These are phyloP conservation scores for Pestalotiopsis sp. DNA, from an alignment of 2,329 filamentous ascomycete genomes.

Conservation along the genomic window DNA sequence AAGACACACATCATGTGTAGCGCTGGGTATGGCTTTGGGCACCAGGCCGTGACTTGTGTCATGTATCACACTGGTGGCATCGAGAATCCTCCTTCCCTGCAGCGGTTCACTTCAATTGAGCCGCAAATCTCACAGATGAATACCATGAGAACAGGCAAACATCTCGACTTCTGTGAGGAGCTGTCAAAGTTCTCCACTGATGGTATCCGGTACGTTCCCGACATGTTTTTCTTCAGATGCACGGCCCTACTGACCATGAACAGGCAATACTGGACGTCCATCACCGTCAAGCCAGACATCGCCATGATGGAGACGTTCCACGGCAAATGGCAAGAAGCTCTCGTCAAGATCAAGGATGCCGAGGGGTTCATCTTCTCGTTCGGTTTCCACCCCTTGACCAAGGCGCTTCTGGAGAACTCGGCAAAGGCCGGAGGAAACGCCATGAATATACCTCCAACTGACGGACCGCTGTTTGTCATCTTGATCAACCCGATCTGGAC, in stretches of 20 bases:
- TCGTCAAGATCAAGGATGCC: conserved; percentile 16
- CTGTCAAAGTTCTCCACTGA: conserved; percentile 16
- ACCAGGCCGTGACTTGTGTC: conserved; percentile 15
- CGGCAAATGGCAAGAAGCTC: conserved; percentile 17
- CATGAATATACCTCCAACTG: conserved; percentile 18
- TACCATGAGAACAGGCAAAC: conserved; percentile 17
- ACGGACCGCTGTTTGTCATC: conserved; percentile 21
- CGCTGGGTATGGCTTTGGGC: conserved; percentile 17
- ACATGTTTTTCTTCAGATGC: background rate
- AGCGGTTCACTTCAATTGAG: conserved; percentile 19
- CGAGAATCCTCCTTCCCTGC: conserved; percentile 18
- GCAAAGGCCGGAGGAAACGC: conserved; percentile 20
- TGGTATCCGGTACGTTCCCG: conserved; percentile 10
- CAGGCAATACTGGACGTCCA: conserved; percentile 16
- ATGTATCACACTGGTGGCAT: conserved; percentile 22
- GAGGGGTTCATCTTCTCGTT: conserved; percentile 23
- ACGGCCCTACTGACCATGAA: background rate
- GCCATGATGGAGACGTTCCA: too few species aligned
- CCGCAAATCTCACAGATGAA: conserved; percentile 18
- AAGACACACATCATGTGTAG: conserved; percentile 20
- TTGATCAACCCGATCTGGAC: conserved; percentile 23
- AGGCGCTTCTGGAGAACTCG: conserved; percentile 18
- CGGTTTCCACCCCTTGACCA: conserved; percentile 21
- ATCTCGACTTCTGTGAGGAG: conserved; percentile 18
- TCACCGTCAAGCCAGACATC: too few species aligned